Evolutionary conservation across 169 alveolate species (phyloP), one percentile per base, ranked within the genome.

Genomic region (Cryptosporidium muris): DNA sequence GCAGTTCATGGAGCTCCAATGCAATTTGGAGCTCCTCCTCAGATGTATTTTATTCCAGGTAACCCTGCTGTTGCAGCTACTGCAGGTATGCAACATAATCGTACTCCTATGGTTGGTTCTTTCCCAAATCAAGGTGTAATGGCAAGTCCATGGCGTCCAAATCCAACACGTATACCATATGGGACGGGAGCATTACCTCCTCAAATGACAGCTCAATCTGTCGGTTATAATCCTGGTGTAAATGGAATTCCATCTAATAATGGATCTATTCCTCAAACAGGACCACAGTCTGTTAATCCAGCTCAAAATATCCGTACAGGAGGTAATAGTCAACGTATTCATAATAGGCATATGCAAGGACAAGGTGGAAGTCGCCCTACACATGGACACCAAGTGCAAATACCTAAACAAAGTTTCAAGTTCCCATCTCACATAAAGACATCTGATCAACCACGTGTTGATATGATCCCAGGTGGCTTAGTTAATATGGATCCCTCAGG

Each of bases 1-100:
- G 85, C 74, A 54, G 85, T 74, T 5, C 85, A 74, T 34, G 85
- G 85, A 16, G 68, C 85, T 14, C 85, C 85, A 2, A 74, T 74
- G 85, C 85, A 74, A 43, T 74, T 74, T 16, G 85, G 85, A 5
- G 85, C 60, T 12, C 85, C 85, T 2, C 85, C 85, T 2, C 85
- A 74, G 37, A 74, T 74, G 85, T 74, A 74, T 63, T 74, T 74
- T 40, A 74, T 74, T 42, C 85, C 85, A 6, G 85, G 85, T 12
- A 74, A 74, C 45, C 85, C 85, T 43, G 34, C 63, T 16, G 51
- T 47, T 60, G 85, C 60, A 1, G 63, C 85, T 40, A 49, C 85
- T 11, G 60, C 85, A 3, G 66, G 66, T 2, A 74, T 74, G 85
- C 66, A 54, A 5, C 85, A 74, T 34, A 63, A 68, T 1, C 54